Base-by-base conservation (phyloP, 352 stramenopile species). In the Phytophthora colocasiae region DNA sequence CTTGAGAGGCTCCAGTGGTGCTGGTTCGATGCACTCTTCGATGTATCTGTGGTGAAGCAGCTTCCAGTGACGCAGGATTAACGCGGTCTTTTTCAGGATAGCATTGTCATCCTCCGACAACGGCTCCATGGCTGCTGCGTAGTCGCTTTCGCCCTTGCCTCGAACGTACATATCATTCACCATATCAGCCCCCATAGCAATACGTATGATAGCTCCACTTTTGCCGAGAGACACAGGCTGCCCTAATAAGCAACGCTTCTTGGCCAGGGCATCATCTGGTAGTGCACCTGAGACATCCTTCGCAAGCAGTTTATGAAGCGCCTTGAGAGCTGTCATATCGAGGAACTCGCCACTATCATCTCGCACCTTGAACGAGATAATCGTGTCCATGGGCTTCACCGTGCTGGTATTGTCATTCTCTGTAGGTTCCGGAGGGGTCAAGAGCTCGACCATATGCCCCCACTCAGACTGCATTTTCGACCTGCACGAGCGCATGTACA, bases 151-250 rank as follows among this genome's bases (percentile, higher is more conserved):
- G 10, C 55, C 62, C 32, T 69, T 69, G 5, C 78, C 70, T 24
- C 72, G 71, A 56, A 75, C 71, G 66, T 87, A 84, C 45, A 91
- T 79, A 15, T 57, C 51, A 48, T 95, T 95, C 43, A 96, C 75
- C 86, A 97, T 97, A 54, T 96, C 90, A 22, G 90, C 90, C 11
- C 90, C 87, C 29, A 97, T 75, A 0, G 90, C 90, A 55, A 96
- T 93, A n/a, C 90, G 84, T 36, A 97, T 32, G 7, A 97, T 86
- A 43, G 77, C 80, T 38, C 77, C 75, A 36, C 72, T 82, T 70
- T 91, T 90, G 19, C 86, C 84, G 0, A 95, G 80, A 46, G 83
- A 78, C 31, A 97, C 90, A 7, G 90, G 90, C 41, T 97, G 90
- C 7, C 90, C 90, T 8, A 97, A 51, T 15, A 95, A 54, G 41